A percentile compares a stretch with the other conserved stretches of the same genome.
Conservation (phyloP, 305 asterid species). For the Fraxinus ornus region DNA sequence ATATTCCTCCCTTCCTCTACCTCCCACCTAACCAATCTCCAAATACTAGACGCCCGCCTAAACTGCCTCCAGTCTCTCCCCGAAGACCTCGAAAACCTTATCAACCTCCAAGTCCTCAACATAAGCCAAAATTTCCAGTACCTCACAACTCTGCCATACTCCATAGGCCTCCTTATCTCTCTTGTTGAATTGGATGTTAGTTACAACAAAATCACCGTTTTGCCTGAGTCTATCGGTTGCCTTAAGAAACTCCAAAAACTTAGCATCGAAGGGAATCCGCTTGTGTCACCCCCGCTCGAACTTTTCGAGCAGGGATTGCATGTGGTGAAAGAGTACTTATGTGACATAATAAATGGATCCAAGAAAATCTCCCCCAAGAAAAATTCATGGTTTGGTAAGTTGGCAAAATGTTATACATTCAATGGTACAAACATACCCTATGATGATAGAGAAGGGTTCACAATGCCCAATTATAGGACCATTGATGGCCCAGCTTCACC, state of each 20-base stretch:
- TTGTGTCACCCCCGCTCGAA: slow-evolving; percentile 67
- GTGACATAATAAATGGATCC: slow-evolving; percentile 61
- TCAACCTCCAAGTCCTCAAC: slow-evolving; percentile 68
- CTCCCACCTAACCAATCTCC: slow-evolving; percentile 73
- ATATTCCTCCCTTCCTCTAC: slow-evolving; percentile 66
- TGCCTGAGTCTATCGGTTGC: slow-evolving; percentile 80
- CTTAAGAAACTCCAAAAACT: slow-evolving; percentile 72
- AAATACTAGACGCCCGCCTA: slow-evolving; percentile 65
- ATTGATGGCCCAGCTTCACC: slow-evolving; percentile 64
- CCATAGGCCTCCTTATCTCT: slow-evolving; percentile 77
- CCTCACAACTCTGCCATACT: slow-evolving; percentile 62
- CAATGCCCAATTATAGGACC: slow-evolving; percentile 37
- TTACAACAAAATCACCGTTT: slow-evolving; percentile 59
- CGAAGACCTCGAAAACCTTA: slow-evolving; percentile 75
- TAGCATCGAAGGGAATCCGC: slow-evolving; percentile 69
- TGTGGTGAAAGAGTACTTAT: slow-evolving; percentile 55
- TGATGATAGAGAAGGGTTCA: slow-evolving; percentile 36
- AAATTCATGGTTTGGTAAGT: slow-evolving; percentile 73
- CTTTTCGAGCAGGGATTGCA: slow-evolving; percentile 65
- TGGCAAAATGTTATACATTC: slow-evolving; percentile 68
- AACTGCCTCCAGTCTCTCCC: slow-evolving; percentile 82
- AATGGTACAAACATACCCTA: slow-evolving; percentile 38
- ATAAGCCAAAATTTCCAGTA: slow-evolving; percentile 80
- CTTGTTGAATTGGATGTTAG: slow-evolving; percentile 77
- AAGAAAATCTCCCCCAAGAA: slow-evolving; percentile 41